phyloP scores from a whole-genome alignment of 192 early-diverging fungal genomes.

The Funneliformis mosseae region DNA sequence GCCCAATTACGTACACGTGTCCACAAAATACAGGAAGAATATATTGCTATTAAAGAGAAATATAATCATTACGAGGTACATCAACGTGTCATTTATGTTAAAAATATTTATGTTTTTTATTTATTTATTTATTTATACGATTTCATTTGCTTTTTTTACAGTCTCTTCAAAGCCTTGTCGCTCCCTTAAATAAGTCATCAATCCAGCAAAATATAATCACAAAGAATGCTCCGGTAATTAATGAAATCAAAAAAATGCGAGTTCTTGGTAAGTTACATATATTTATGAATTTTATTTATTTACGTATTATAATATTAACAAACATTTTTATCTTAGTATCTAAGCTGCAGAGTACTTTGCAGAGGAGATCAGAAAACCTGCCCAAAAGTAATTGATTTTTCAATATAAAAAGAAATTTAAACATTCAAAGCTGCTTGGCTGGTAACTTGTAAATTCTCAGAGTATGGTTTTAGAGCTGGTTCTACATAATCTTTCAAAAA shows the following conservation, averaged over 20 bases:
- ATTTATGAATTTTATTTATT: neutral
- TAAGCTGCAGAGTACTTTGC: conserved; percentile 3
- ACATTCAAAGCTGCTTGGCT: conserved; percentile 75
- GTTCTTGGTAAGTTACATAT: conserved; percentile 8
- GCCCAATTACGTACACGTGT: neutral
- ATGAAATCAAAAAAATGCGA: conserved; percentile 20
- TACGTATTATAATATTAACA: neutral
- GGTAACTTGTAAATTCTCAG: conserved; percentile 59
- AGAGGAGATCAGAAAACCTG: conserved; percentile 6
- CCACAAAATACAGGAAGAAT: conserved; percentile 4
- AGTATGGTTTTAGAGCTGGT: conserved; percentile 80
- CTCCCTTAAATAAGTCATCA: neutral
- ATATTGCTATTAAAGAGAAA: conserved; percentile 23
- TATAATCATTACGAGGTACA: conserved; percentile 26
- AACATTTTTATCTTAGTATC: neutral
- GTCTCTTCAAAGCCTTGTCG: neutral
- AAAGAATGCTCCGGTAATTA: conserved; percentile 3
- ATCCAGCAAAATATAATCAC: conserved; percentile 21
- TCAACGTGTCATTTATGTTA: neutral
- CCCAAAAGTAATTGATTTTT: neutral
- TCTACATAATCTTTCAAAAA: conserved; percentile 83
- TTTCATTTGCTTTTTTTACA: neutral
- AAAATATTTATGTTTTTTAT: neutral
- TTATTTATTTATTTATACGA: neutral
- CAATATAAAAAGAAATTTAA: conserved; percentile 43